Evolutionary conservation across 2,329 filamentous ascomycete species (phyloP).

Genomic region (Fusarium concolor): DNA sequence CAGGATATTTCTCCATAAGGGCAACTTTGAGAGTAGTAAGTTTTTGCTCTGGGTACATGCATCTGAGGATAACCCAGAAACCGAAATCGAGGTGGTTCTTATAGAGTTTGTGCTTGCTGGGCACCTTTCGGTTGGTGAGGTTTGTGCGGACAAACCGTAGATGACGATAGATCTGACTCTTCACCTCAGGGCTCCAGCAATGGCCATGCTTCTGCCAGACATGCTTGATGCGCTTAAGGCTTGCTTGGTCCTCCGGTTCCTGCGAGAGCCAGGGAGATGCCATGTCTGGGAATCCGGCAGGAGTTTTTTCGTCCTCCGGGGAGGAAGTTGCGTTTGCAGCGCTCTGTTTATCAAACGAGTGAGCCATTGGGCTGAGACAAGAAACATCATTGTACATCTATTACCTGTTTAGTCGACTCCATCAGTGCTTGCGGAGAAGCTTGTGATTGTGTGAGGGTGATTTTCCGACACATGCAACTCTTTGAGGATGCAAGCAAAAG

Average conservation of each 20-base stretch:
- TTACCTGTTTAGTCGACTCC: not conserved
- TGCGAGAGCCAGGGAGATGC: not conserved
- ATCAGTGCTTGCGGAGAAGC: not conserved
- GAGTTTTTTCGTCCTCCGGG: not conserved
- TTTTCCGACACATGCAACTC: not conserved
- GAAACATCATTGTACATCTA: not conserved
- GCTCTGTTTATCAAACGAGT: not conserved
- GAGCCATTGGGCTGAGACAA: not conserved
- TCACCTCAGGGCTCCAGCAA: no score
- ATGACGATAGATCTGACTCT: no score
- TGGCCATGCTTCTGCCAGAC: no score
- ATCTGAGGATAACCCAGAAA: slow-evolving; percentile 15
- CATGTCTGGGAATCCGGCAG: not conserved
- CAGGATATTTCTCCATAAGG: slow-evolving; percentile 9
- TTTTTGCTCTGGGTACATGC: slow-evolving; percentile 5
- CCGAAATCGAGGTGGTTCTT: slow-evolving; percentile 7
- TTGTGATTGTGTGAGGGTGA: no score
- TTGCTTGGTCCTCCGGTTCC: slow-evolving; percentile 9
- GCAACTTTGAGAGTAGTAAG: not conserved
- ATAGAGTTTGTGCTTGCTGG: slow-evolving; percentile 11
- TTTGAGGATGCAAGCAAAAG: no score
- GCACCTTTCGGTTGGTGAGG: not conserved
- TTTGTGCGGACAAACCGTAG: not conserved
- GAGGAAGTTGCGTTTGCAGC: no score
- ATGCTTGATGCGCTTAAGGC: not conserved